A percentile compares a stretch with the other conserved stretches of the same genome.
These are phyloP conservation scores for Microbotryum intermedium DNA, from an alignment of 1,284 basidiomycete species.

Conservation along the genomic window DNA sequence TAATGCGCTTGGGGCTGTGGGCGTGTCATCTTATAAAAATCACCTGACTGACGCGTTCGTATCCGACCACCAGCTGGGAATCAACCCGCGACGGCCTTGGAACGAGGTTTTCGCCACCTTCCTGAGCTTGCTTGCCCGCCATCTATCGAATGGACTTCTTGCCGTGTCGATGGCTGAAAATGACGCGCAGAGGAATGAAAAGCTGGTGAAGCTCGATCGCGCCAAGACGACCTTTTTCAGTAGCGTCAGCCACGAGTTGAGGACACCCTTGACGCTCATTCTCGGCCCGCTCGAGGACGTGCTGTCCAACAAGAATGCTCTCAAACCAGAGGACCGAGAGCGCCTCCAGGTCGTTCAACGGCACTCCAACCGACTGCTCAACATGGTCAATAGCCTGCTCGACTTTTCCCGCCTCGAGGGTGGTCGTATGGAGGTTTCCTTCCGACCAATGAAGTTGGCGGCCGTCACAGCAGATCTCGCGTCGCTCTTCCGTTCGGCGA, in stretches of 20 bases:
- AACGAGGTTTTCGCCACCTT: constrained; percentile 12
- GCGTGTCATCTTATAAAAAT: too few relatives aligned
- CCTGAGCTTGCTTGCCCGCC: constrained; percentile 17
- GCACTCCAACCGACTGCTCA: background rate
- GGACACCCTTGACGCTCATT: constrained; percentile 42
- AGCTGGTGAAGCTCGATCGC: constrained; percentile 41
- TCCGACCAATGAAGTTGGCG: background rate
- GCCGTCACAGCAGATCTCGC: background rate
- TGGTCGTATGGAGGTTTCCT: background rate
- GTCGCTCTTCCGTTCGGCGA: background rate
- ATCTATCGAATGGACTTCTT: constrained; percentile 22
- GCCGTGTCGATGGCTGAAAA: constrained; percentile 35
- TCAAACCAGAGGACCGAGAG: background rate
- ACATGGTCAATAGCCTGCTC: background rate
- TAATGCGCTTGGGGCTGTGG: too few relatives aligned
- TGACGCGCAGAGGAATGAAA: constrained; percentile 40
- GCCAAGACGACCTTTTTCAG: constrained; percentile 37
- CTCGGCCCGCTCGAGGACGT: constrained; percentile 16
- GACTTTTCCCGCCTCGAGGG: background rate
- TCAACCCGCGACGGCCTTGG: too few relatives aligned
- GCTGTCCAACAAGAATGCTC: background rate
- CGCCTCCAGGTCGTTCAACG: constrained; percentile 14
- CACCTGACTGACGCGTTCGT: too few relatives aligned
- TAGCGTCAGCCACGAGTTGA: constrained; percentile 42
- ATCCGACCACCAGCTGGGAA: too few relatives aligned